Percentiles rank a stretch among this genome's conserved stretches.
These are phyloP conservation scores for Thielaviopsis populi DNA, from an alignment of 2,329 filamentous ascomycete species.

Conservation along the genomic window DNA sequence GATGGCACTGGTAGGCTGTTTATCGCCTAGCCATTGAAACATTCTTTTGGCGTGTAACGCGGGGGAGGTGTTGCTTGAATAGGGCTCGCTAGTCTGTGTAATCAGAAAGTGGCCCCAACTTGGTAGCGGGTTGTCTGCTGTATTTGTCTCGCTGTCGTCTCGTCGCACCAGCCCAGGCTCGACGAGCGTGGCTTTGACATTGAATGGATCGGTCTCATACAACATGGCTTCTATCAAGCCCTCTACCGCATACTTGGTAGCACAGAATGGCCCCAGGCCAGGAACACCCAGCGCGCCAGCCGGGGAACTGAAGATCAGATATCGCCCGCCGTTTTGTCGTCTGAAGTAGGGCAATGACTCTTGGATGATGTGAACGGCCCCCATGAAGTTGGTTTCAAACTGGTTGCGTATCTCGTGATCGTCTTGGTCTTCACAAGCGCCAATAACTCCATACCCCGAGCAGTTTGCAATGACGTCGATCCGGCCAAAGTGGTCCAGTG, in stretches of 20 bases:
- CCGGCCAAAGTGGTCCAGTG: slow-evolving; percentile 59
- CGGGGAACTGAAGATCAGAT: slow-evolving; percentile 89
- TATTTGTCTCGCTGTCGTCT: slow-evolving; percentile 52
- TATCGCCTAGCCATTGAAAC: slow-evolving; percentile 85
- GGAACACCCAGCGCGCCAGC: slow-evolving; percentile 87
- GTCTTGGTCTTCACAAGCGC: slow-evolving; percentile 91
- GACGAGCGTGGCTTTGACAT: slow-evolving; percentile 85
- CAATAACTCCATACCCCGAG: slow-evolving; percentile 89
- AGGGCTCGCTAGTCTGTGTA: slow-evolving; percentile 70
- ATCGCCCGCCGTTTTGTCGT: slow-evolving; percentile 58
- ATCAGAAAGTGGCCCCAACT: slow-evolving; percentile 88
- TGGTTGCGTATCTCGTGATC: slow-evolving; percentile 89
- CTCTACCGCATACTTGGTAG: slow-evolving; percentile 93
- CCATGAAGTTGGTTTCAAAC: slow-evolving; percentile 96
- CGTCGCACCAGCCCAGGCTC: slow-evolving; percentile 78
- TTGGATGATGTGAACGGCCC: slow-evolving; percentile 85
- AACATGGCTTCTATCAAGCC: slow-evolving; percentile 92
- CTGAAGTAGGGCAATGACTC: slow-evolving; percentile 78
- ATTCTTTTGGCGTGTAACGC: slow-evolving; percentile 80
- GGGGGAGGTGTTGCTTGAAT: slow-evolving; percentile 61
- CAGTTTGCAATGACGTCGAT: slow-evolving; percentile 88
- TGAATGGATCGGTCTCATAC: slow-evolving; percentile 83
- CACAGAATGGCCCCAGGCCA: slow-evolving; percentile 84
- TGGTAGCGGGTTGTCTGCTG: slow-evolving; percentile 42
- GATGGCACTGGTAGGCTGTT: slow-evolving; percentile 81